Evolutionary conservation across 106 monocot genomes (phyloP), one percentile per base, ranked within the genome.

Genomic region (Dioscorea zingiberensis): DNA sequence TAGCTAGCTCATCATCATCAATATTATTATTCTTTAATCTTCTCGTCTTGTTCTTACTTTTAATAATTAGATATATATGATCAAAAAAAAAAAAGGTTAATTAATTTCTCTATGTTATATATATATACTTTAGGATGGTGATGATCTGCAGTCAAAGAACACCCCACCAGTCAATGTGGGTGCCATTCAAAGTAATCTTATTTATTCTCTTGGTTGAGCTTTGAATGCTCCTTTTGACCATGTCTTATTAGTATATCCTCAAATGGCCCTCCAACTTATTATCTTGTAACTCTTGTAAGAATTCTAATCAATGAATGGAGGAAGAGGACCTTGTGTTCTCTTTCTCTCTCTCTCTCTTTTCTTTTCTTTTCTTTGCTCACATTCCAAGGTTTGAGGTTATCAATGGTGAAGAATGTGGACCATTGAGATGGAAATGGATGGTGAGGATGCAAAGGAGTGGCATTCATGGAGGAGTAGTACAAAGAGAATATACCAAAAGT

Each of bases 151-250:
- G 67, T 74, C 74, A 74, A 68, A 59, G 47, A 29, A 44, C 23
- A 9, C 55, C 55, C 48, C 48, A 28, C 21, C 13, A 68, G 59
- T 74, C 59, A 51, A 60, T 74, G 66, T 47, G 53, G 51, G 30
- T 25, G 26, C 68, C 45, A 14, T 74, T 59, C 54, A 57, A 48
- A 67, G 51, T 44, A 60, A 59, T 66, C 30, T 67, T 61, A 60
- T 74, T 67, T 60, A 60, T 59, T 66, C 59, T 47, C 44, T 28
- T 67, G 26, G 11, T 22, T 73, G 48, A 51, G 74, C 59, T 48
- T 47, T 74, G 54, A 74, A 74, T 74, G 74, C 67, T 2, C 26
- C 18, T 26, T 66, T 67, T 74, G 66, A 74, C 66, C 46, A 74
- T 28, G 5, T 56, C 12, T 19, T 10, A 53, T 24, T 0, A 3